phyloP scores from a whole-genome alignment of 2,329 filamentous ascomycete genomes.

The Allantophomopsis cytisporea region DNA sequence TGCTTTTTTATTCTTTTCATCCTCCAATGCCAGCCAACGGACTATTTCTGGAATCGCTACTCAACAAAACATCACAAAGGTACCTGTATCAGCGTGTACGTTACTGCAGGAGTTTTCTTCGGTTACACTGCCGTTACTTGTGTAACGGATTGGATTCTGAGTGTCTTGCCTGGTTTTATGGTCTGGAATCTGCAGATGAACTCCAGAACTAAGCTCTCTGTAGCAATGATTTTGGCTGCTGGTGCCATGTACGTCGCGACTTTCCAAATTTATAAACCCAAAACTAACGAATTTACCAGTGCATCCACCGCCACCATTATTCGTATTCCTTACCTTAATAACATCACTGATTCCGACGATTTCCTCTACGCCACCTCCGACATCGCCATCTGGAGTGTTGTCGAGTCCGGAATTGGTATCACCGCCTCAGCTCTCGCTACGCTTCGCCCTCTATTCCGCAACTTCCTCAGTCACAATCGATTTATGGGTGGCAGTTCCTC shows the following conservation, averaged over 20 bases:
- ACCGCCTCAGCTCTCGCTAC: slow-evolving; percentile 32
- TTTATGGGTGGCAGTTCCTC: slow-evolving; percentile 5
- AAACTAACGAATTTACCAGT: slow-evolving; percentile 2
- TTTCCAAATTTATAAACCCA: too few relatives aligned
- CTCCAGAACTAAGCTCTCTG: slow-evolving; percentile 31
- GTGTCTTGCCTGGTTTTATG: slow-evolving; percentile 38
- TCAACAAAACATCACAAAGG: slow-evolving; percentile 8
- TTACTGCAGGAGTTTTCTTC: slow-evolving; percentile 37
- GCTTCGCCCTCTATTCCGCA: slow-evolving; percentile 26
- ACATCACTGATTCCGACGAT: slow-evolving; percentile 12
- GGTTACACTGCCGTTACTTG: slow-evolving; percentile 32
- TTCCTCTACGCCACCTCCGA: slow-evolving; percentile 25
- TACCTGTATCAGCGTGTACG: slow-evolving; percentile 22
- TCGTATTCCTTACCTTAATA: slow-evolving; percentile 10
- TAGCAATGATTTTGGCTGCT: slow-evolving; percentile 38
- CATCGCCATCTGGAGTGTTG: slow-evolving; percentile 32
- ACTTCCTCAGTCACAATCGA: slow-evolving; percentile 8
- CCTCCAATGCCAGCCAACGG: slow-evolving; percentile 37
- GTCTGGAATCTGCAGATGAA: slow-evolving; percentile 42
- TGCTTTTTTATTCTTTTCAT: slow-evolving; percentile 35
- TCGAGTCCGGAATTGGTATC: slow-evolving; percentile 32
- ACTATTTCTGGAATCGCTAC: slow-evolving; percentile 31
- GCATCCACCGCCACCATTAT: slow-evolving; percentile 12
- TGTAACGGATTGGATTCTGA: slow-evolving; percentile 34
- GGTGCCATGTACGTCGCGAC: slow-evolving; percentile 32